Conservation (phyloP, 2,329 filamentous ascomycete species). For the Ophiostoma himal-ulmi region DNA sequence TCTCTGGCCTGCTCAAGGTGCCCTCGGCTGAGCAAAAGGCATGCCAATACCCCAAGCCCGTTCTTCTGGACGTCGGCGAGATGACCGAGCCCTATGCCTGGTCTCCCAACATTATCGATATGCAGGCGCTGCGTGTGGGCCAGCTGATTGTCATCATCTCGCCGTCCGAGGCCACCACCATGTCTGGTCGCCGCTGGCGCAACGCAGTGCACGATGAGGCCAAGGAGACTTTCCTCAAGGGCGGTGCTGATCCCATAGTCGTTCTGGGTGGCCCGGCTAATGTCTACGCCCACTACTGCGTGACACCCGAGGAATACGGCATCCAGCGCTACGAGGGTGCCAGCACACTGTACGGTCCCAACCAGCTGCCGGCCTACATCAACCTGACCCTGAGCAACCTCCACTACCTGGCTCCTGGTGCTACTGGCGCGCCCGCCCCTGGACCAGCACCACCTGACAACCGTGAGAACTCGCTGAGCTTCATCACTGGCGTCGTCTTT, state of each 20-base stretch:
- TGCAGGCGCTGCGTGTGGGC: conserved; percentile 76
- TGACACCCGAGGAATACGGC: conserved; percentile 71
- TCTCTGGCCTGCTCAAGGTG: conserved; percentile 62
- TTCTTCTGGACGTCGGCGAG: conserved; percentile 81
- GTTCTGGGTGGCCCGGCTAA: conserved; percentile 87
- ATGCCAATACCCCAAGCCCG: conserved; percentile 76
- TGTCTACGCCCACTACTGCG: conserved; percentile 78
- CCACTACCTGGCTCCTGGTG: conserved; percentile 53
- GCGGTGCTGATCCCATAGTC: conserved; percentile 56
- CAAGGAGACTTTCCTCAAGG: conserved; percentile 35
- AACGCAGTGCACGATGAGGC: conserved; percentile 56
- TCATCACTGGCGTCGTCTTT: conserved; percentile 72
- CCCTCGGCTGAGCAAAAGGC: conserved; percentile 62
- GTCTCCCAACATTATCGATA: conserved; percentile 83
- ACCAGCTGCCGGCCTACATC: conserved; percentile 80
- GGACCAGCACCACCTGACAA: conserved; percentile 73
- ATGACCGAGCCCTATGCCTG: conserved; percentile 70
- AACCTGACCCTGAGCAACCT: conserved; percentile 73
- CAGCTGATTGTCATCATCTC: conserved; percentile 81
- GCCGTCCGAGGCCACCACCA: conserved; percentile 82
- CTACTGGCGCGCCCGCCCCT: conserved; percentile 39
- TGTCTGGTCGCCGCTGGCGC: conserved; percentile 84
- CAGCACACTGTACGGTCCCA: conserved; percentile 78
- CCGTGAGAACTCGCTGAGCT: conserved; percentile 65
- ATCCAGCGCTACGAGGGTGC: conserved; percentile 81